phyloP scores from a whole-genome alignment of 2,329 filamentous ascomycete species.

The Thielaviopsis populi region DNA sequence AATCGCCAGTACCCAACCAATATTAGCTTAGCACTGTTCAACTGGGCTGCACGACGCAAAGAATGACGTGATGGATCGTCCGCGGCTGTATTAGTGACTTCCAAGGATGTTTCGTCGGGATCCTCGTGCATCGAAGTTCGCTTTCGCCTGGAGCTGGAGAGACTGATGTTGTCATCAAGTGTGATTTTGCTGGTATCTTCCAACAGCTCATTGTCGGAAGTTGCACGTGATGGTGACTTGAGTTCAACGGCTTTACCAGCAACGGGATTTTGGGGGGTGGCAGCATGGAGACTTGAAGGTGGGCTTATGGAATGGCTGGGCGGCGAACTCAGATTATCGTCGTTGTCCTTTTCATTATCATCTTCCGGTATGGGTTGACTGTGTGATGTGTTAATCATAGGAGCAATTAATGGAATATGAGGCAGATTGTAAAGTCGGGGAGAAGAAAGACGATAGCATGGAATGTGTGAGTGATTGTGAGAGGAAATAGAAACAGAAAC shows the following conservation, averaged over 20 bases:
- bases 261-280: slow-evolving; percentile 36
- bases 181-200: slow-evolving; percentile 17
- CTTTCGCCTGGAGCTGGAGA: slow-evolving; percentile 9
- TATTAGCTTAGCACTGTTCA: slow-evolving; percentile 29
- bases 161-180: background rate
- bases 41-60: slow-evolving; percentile 13
- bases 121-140: slow-evolving; percentile 7
- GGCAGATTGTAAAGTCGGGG: too few relatives aligned
- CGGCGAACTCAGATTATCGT: slow-evolving; percentile 28
- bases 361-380: slow-evolving; percentile 17
- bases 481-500: background rate
- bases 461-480: too few relatives aligned
- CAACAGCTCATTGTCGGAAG: slow-evolving; percentile 28
- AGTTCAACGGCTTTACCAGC: slow-evolving; percentile 30
- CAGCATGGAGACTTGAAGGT: slow-evolving; percentile 28
- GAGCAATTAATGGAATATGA: slow-evolving; percentile 13
- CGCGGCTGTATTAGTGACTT: background rate
- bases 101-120: background rate
- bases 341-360: slow-evolving; percentile 24
- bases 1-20: slow-evolving; percentile 47
- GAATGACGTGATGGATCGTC: slow-evolving; percentile 10
- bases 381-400: slow-evolving; percentile 17
- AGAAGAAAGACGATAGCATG: too few relatives aligned
- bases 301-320: slow-evolving; percentile 27
- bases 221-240: slow-evolving; percentile 24